Base-by-base conservation (phyloP, 495 filamentous ascomycete species). In the Talaromyces ruber region DNA sequence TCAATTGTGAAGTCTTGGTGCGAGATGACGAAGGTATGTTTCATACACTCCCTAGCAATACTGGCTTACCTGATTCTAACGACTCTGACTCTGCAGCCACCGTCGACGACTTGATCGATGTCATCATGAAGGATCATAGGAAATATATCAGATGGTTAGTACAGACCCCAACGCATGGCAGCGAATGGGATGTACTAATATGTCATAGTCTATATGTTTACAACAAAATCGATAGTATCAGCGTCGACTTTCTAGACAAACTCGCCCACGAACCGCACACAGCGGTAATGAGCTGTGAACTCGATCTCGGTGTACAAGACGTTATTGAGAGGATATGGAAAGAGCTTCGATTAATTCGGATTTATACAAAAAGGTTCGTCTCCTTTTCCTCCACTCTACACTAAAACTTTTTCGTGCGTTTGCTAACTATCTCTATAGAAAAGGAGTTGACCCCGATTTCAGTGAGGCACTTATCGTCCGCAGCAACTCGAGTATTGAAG, bases 171-270 rank as follows among this genome's bases (percentile, higher is more conserved):
- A 6, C 11, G 22, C 55, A 45, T 11, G 21, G 43, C 14, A 34
- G 14, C 59, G 14, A 28, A 56, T 56, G 61, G 34, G 65, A 21
- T 52, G 28, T 47, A 59, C 62, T 65, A 43, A 53, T 25, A 32
- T 26, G 37, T 7, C n/a, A 4, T 60, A 96, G 92, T 69, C 82
- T 99, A 25, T 99, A 99, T 76, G 95, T 97, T 29, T 99, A 99
- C 84, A 99, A 99, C 88, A 99, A 99, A 76, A 96, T 99, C 79
- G 95, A 99, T 80, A 88, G 86, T 72, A 87, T 99, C 66, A 92
- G 89, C 26, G 82, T 99, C 63, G 90, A 97, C 66, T 95, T 93
- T 78, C 84, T 99, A 18, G 90, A 99, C 75, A 83, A 88, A 67
- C 80, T 99, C 3, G 95, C 95, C 11, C 87, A 90, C 59, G 95